Evolutionary conservation across 176 grass and related monocot species (phyloP), one percentile per base, ranked within the genome.

Genomic region (Cenchrus purpureus): DNA sequence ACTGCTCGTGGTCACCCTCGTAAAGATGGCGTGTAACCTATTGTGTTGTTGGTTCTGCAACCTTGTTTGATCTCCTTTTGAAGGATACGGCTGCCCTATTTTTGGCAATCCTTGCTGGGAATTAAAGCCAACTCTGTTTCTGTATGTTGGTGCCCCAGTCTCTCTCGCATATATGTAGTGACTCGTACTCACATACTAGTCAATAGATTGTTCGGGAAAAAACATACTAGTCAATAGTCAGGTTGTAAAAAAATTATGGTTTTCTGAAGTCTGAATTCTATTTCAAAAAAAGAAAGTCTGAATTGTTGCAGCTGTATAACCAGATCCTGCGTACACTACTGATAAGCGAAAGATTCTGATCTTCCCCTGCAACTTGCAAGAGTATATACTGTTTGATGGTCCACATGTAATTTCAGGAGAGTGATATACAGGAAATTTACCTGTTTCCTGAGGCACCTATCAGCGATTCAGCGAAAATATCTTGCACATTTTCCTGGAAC

Each of bases 1-100:
- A 50, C 28, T 66, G 62, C 52, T 77, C 42, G 15, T 51, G 54
- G 69, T 77, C 68, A 58, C 40, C 64, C 13, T 78, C 3, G 45
- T 77, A 37, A 65, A 62, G 45, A 71, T 46, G 13, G 9, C 6
- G 16, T 66, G 61, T 25, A 43, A 46, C 43, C 42, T 37, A 37
- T 46, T 65, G 43, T 71, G 7, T 28, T 13, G 80, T 71, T 5
- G 2, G 49, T 13, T 31, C 42, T 62, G 51, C 11, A 54, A 53
- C 34, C 11, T 67, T 84, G 12, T 44, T 82, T 62, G 6, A 17
- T 82, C 80, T 78, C 16, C 74, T 84, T 84, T 52, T 60, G 10
- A 25, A 52, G 29, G 12, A 22, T 25, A 43, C n/a, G 10, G 3
- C 14, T 37, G 53, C 11, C 42, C 11, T 62, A 34, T 78, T 49